Conservation (phyloP, 257 asterid genomes). For the Ocimum tenuiflorum region DNA sequence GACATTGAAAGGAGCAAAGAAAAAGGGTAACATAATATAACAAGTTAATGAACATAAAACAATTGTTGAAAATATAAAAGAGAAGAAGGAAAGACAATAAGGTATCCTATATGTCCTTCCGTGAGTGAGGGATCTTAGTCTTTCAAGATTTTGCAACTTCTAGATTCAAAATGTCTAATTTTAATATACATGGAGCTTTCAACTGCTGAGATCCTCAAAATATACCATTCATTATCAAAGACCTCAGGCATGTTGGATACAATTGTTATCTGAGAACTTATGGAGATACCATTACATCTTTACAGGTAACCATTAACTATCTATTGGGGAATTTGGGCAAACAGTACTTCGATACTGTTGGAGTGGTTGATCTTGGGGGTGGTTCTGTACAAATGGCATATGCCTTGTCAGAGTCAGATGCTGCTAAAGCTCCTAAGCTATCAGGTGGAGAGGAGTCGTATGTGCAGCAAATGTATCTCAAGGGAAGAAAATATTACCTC, state of each 20-base stretch:
- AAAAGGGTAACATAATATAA: neutral
- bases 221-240: neutral
- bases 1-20: neutral
- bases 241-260: neutral
- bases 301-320: slow-evolving; percentile 71
- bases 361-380: slow-evolving; percentile 85
- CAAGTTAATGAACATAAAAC: neutral
- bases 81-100: neutral
- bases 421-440: slow-evolving; percentile 53
- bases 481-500: slow-evolving; percentile 51
- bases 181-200: neutral
- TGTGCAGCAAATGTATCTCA: slow-evolving; percentile 59
- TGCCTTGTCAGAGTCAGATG: slow-evolving; percentile 57
- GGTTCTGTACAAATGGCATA: slow-evolving; percentile 87
- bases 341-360: slow-evolving; percentile 45
- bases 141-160: neutral
- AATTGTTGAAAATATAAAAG: too few relatives aligned
- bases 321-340: slow-evolving; percentile 65
- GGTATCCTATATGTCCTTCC: neutral
- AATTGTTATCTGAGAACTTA: slow-evolving; percentile 7
- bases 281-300: slow-evolving; percentile 5
- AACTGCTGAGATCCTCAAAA: neutral
- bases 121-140: neutral
- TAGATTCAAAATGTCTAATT: neutral
- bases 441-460: slow-evolving; percentile 48